Conservation (phyloP, 768 basidiomycete genomes). For the Trametes elegans region DNA sequence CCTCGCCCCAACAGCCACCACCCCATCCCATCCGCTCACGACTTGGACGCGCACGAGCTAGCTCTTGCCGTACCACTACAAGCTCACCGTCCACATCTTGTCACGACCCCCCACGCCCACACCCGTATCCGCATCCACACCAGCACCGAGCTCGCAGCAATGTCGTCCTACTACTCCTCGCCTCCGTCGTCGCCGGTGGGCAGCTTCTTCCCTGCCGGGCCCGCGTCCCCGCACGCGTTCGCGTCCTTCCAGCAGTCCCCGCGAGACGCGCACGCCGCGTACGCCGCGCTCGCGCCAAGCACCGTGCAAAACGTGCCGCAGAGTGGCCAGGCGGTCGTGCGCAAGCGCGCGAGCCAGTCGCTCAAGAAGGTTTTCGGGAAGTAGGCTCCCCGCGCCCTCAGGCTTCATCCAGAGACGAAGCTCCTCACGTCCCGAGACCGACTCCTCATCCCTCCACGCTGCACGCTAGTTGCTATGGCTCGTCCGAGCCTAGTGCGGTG, state of each 20-base stretch:
- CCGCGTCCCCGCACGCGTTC: slow-evolving; percentile 36
- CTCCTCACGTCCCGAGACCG: not conserved
- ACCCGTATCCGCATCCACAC: too few species aligned
- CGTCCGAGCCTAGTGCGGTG: not conserved
- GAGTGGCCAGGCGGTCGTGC: slow-evolving; percentile 5
- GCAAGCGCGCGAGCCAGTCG: slow-evolving; percentile 5
- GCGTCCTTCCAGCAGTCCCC: slow-evolving; percentile 34
- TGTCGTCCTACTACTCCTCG: slow-evolving; percentile 32
- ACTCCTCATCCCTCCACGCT: not conserved
- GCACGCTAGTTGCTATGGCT: too few species aligned
- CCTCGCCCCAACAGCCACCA: slow-evolving; percentile 1
- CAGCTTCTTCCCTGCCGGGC: slow-evolving; percentile 35
- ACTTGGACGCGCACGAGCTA: not conserved
- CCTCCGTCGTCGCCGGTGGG: slow-evolving; percentile 25
- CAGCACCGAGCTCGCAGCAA: too few species aligned
- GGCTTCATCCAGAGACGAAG: too few species aligned
- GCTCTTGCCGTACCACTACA: not conserved
- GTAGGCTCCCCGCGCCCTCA: not conserved
- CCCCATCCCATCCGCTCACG: not conserved
- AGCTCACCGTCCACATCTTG: not conserved
- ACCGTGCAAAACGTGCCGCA: slow-evolving; percentile 10
- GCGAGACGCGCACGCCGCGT: slow-evolving; percentile 32
- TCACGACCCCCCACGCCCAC: not conserved
- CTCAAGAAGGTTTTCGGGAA: slow-evolving; percentile 12
- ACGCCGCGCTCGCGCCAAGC: slow-evolving; percentile 26